A percentile compares a stretch with the other conserved stretches of the same genome.
These are phyloP conservation scores for Cupressus sempervirens DNA, from an alignment of 75 land plant species.

Conservation along the genomic window DNA sequence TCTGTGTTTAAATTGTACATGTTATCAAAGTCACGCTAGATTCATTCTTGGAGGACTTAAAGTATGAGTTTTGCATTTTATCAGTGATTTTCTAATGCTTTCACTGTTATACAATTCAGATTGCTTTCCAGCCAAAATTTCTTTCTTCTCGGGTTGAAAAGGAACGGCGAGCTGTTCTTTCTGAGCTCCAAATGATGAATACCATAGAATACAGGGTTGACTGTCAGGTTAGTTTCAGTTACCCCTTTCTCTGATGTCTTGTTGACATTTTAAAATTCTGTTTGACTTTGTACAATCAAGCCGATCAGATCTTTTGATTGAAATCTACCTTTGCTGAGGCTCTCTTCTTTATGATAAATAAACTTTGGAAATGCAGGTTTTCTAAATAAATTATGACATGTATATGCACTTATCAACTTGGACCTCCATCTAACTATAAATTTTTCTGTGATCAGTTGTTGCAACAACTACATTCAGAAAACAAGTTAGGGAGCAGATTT, in stretches of 20 bases:
- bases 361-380: background rate
- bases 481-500: slow-evolving; percentile 89
- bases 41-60: background rate
- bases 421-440: background rate
- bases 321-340: background rate
- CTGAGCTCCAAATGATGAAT: slow-evolving; percentile 99
- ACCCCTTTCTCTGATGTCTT: background rate
- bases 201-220: slow-evolving; percentile 98
- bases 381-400: background rate
- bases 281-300: background rate
- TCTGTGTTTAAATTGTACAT: background rate
- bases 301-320: background rate
- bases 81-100: background rate
- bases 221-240: slow-evolving; percentile 69
- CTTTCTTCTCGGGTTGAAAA: slow-evolving; percentile 95
- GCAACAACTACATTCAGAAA: slow-evolving; percentile 97
- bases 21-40: background rate
- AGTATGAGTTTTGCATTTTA: background rate
- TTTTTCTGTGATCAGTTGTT: slow-evolving; percentile 51
- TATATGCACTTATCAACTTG: background rate
- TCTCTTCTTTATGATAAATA: background rate
- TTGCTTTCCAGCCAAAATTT: slow-evolving; percentile 96
- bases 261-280: background rate
- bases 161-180: slow-evolving; percentile 89
- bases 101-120: slow-evolving; percentile 37